These are phyloP conservation scores for Vicia villosa DNA, from an alignment of 306 rosid genomes.

Conservation along the genomic window DNA sequence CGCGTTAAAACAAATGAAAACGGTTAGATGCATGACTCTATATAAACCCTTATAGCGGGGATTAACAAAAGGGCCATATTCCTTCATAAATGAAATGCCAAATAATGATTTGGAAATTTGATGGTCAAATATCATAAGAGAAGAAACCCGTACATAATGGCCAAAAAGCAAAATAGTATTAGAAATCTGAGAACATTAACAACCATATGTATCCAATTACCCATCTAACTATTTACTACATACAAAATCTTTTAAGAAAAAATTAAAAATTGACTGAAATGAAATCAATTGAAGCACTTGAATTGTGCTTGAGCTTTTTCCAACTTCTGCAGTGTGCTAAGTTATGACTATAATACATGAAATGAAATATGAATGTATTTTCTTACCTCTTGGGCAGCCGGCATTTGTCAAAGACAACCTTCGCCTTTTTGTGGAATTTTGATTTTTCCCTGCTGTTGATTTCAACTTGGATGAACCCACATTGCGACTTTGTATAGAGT, in stretches of 20 bases:
- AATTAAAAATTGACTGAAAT: neutral
- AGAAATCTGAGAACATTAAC: neutral
- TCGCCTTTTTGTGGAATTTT: constrained; percentile 30
- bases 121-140: constrained; percentile 15
- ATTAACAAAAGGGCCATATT: neutral
- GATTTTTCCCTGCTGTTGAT: constrained; percentile 41
- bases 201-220: neutral
- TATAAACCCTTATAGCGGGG: neutral
- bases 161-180: neutral
- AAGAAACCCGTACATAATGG: constrained; percentile 13
- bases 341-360: neutral
- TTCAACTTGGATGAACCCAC: constrained; percentile 37
- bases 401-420: constrained; percentile 43
- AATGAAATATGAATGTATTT: constrained; percentile 23
- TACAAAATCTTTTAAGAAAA: neutral
- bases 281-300: neutral
- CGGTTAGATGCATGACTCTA: neutral
- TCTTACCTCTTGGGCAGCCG: constrained; percentile 53
- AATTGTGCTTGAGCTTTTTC: neutral
- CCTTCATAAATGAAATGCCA: neutral
- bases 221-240: neutral
- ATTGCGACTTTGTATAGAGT: constrained; percentile 34
- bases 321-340: neutral
- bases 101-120: constrained; percentile 2
- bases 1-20: neutral